Evolutionary conservation across 805 yeast species (phyloP), one percentile per base, ranked within the genome.

Genomic region (Ascoidea asiatica): DNA sequence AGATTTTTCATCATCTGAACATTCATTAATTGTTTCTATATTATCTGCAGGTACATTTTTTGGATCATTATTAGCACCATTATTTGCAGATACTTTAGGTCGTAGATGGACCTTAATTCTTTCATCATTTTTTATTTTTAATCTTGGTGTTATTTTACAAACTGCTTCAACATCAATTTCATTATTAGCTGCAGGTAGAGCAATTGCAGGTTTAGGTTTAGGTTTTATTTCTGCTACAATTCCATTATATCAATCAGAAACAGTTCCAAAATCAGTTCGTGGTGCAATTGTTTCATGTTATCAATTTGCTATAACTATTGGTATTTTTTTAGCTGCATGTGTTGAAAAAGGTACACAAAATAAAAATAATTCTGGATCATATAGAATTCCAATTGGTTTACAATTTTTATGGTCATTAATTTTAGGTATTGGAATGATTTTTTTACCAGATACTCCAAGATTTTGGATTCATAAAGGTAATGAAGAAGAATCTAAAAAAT

Each of bases 391-490:
- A 21, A 71, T 83, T 52, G 88, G 79, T 13, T 53, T 84, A 33
- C 89, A 82, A 62, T 72, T 81, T 53, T 52, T 76, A 5, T 85
- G 88, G 80, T 78, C 86, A n/a, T 47, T 72, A 1, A 58, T 80
- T 42, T 64, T 85, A 45, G 69, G 72, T 43, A 52, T 59, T 38
- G 92, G 92, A 41, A 70, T 84, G 69, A 57, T 76, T 48, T 67
- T 78, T 50, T 64, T 84, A 38, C 89, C 94, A 21, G 95, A 84
- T 55, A 70, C 83, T 39, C 94, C 95, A 37, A 70, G 95, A 54
- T 85, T 63, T 62, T 73, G 62, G 48, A 79, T 85, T 23, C 73
- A 73, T 42, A 73, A 74, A 50, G 75, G 73, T 49, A 61, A 70
- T 20, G 55, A 71, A 45, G 78, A 72, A n/a, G 66, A 70, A 40